Evolutionary conservation across 2,329 filamentous ascomycete species (phyloP).

Genomic region (Cucurbitaria berberidis): DNA sequence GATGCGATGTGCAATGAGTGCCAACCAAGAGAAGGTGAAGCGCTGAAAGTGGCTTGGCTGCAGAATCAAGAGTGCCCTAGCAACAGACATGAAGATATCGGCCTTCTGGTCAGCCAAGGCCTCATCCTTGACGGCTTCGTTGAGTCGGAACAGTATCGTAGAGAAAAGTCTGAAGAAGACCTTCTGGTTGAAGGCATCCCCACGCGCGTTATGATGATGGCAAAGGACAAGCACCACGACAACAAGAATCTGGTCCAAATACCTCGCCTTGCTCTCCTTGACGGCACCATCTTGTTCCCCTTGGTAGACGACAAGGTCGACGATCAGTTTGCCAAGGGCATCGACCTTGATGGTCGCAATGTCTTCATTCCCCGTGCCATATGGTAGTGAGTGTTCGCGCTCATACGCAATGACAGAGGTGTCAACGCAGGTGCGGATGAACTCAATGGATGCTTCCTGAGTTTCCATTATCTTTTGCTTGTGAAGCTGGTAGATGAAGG

Average conservation of each 20-base stretch:
- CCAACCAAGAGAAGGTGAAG: conserved; percentile 86
- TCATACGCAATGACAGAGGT: conserved; percentile 80
- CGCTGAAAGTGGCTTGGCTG: conserved; percentile 79
- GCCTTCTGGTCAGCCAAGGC: conserved; percentile 60
- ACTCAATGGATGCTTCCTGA: conserved; percentile 77
- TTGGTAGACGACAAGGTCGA: conserved; percentile 75
- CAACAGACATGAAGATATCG: conserved; percentile 75
- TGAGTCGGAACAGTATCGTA: conserved; percentile 78
- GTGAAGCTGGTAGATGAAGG: conserved; percentile 87
- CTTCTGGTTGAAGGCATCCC: conserved; percentile 82
- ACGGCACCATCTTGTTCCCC: conserved; percentile 64
- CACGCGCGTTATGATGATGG: conserved; percentile 80
- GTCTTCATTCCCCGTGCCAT: conserved; percentile 62
- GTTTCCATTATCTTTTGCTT: conserved; percentile 73
- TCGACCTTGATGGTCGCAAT: conserved; percentile 72
- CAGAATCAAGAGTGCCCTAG: conserved; percentile 72
- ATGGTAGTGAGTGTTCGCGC: conserved; percentile 65
- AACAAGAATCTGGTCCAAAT: conserved; percentile 78
- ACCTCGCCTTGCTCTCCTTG: conserved; percentile 68
- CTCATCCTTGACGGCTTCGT: conserved; percentile 59
- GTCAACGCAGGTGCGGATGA: conserved; percentile 83
- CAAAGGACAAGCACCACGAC: conserved; percentile 82
- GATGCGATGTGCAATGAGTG: conserved; percentile 80
- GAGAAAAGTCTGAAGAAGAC: conserved; percentile 93
- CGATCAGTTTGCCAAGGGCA: conserved; percentile 80